These are phyloP conservation scores for Anacardium occidentale DNA, from an alignment of 345 rosid genomes.

Conservation along the genomic window DNA sequence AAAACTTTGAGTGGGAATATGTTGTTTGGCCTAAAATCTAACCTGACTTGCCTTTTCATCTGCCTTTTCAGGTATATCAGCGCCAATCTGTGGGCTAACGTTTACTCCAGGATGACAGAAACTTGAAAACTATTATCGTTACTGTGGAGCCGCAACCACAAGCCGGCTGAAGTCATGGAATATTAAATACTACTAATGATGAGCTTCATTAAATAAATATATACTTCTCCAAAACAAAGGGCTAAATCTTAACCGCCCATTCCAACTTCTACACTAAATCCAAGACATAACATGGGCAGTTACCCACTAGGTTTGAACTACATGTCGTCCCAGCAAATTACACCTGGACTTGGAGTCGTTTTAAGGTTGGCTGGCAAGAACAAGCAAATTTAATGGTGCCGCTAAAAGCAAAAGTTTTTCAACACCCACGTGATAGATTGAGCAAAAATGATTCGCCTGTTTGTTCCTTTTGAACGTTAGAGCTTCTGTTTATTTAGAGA, in stretches of 20 bases:
- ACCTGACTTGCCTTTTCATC: neutral
- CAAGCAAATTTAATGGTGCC: neutral
- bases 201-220: neutral
- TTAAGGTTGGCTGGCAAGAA: neutral
- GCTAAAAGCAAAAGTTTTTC: neutral
- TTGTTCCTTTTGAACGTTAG: constrained; percentile 11
- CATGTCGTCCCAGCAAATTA: constrained; percentile 7
- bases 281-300: neutral
- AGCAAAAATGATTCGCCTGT: constrained; percentile 4
- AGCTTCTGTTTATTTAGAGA: neutral
- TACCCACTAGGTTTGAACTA: neutral
- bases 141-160: neutral
- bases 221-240: neutral
- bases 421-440: neutral
- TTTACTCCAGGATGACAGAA: too few species aligned
- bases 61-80: too few species aligned
- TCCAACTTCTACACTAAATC: neutral
- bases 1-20: too few species aligned
- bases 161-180: neutral
- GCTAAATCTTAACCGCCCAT: neutral
- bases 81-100: too few species aligned
- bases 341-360: neutral
- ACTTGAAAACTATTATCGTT: too few species aligned
- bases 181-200: neutral
- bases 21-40: too few species aligned